Conservation (phyloP, 495 filamentous ascomycete genomes). For the Parachaetomium inaequale region DNA sequence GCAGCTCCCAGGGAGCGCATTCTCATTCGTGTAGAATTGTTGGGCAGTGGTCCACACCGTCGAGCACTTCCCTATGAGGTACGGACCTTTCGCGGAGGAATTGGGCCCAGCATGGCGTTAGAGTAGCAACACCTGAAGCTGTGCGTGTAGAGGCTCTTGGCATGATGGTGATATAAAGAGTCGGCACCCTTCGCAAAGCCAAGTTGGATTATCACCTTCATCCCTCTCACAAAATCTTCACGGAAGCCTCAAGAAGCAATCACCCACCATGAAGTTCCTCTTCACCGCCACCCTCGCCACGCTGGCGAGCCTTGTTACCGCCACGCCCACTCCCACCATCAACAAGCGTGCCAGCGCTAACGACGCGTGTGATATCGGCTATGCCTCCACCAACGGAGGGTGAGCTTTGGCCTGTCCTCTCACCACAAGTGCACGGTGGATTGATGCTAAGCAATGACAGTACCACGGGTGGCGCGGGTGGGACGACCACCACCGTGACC, state of each 20-base stretch:
- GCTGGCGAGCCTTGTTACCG: neutral
- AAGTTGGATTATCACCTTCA: neutral
- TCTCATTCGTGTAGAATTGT: conserved; percentile 12
- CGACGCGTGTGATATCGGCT: neutral
- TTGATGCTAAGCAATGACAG: neutral
- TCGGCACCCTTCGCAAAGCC: neutral
- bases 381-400: conserved; percentile 7
- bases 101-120: too few species aligned
- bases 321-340: neutral
- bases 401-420: neutral
- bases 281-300: conserved; percentile 5
- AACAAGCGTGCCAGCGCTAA: neutral
- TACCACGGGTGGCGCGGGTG: conserved; percentile 3
- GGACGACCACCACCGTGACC: conserved; percentile 2
- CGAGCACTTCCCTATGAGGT: neutral
- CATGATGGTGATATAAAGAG: neutral
- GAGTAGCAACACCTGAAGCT: too few species aligned
- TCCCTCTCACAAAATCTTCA: neutral
- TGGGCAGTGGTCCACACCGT: neutral
- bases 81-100: neutral
- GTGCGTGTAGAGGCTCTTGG: too few species aligned
- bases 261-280: conserved; percentile 4
- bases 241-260: neutral
- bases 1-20: neutral
- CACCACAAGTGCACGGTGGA: neutral